Evolutionary conservation across 2,329 filamentous ascomycete species (phyloP).

Genomic region (Aplosporella prunicola): DNA sequence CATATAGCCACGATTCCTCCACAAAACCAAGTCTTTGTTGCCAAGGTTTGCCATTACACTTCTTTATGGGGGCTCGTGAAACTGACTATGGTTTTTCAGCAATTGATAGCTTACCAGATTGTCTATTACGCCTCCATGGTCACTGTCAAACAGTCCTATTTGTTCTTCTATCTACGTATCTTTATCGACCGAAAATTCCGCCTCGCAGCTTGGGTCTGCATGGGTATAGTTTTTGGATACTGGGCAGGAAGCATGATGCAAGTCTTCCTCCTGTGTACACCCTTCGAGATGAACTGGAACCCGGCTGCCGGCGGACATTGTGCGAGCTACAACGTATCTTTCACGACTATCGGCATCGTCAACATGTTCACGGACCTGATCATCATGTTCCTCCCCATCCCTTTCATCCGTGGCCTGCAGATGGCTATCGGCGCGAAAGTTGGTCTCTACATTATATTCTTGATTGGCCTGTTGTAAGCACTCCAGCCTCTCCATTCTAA

Average conservation of each 20-base stretch:
- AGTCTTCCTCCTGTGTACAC: slow-evolving; percentile 29
- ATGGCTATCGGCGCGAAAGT: slow-evolving; percentile 12
- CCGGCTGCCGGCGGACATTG: slow-evolving; percentile 22
- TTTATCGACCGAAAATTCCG: slow-evolving; percentile 2
- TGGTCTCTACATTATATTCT: slow-evolving; percentile 10
- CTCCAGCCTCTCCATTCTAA: neutral
- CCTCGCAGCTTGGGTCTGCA: slow-evolving; percentile 5
- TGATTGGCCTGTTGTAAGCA: slow-evolving; percentile 12
- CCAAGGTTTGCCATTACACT: neutral
- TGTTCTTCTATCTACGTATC: slow-evolving; percentile 6
- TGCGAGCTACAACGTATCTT: slow-evolving; percentile 18
- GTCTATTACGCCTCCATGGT: slow-evolving; percentile 3
- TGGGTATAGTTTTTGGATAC: slow-evolving; percentile 6
- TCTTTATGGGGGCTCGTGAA: too few relatives aligned
- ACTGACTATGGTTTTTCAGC: neutral
- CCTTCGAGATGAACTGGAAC: slow-evolving; percentile 30
- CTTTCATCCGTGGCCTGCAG: slow-evolving; percentile 12
- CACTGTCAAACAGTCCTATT: slow-evolving; percentile 5
- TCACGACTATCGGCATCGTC: slow-evolving; percentile 9
- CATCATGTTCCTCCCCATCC: slow-evolving; percentile 12
- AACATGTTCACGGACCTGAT: slow-evolving; percentile 13
- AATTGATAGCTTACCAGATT: slow-evolving; percentile 4
- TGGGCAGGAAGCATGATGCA: slow-evolving; percentile 10
- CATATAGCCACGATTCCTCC: neutral
- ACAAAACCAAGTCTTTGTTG: slow-evolving; percentile 1